These are phyloP conservation scores for Claviceps sp. DNA, from an alignment of 2,329 filamentous ascomycete genomes.

Conservation along the genomic window DNA sequence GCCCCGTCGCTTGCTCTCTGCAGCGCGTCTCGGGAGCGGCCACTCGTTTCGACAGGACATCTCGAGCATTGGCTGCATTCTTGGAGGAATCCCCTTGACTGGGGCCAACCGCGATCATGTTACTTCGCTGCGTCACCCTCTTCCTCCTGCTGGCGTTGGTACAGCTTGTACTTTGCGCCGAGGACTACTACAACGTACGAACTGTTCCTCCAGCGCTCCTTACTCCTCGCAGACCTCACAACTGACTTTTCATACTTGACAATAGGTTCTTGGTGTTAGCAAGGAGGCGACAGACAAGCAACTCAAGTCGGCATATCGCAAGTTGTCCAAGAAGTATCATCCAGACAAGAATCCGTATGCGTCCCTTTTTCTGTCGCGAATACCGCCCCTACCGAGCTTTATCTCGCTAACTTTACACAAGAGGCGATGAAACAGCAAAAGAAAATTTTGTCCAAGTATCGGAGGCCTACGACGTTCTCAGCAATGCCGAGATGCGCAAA, in stretches of 20 bases:
- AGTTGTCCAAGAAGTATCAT: slow-evolving; percentile 87
- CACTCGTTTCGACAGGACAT: neutral
- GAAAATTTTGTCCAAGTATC: slow-evolving; percentile 89
- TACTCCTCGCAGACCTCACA: neutral
- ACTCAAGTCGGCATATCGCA: slow-evolving; percentile 86
- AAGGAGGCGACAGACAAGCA: slow-evolving; percentile 71
- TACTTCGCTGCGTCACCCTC: slow-evolving; percentile 35
- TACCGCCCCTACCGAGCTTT: neutral
- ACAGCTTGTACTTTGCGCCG: slow-evolving; percentile 41
- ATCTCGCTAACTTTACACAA: slow-evolving; percentile 19
- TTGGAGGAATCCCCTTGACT: slow-evolving; percentile 1
- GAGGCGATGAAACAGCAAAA: slow-evolving; percentile 64
- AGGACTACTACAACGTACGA: slow-evolving; percentile 68
- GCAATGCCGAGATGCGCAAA: slow-evolving; percentile 62
- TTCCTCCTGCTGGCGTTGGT: slow-evolving; percentile 38
- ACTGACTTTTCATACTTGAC: neutral
- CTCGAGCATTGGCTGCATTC: neutral
- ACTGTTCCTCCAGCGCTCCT: slow-evolving; percentile 7
- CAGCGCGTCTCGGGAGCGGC: slow-evolving; percentile 1
- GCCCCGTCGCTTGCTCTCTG: slow-evolving; percentile 4
- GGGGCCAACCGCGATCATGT: slow-evolving; percentile 28
- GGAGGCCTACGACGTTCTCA: slow-evolving; percentile 89
- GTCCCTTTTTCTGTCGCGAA: neutral
- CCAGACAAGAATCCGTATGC: slow-evolving; percentile 95
- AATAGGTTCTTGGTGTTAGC: slow-evolving; percentile 63